Evolutionary conservation across 768 basidiomycete genomes (phyloP).

Genomic region (Mycena metata): DNA sequence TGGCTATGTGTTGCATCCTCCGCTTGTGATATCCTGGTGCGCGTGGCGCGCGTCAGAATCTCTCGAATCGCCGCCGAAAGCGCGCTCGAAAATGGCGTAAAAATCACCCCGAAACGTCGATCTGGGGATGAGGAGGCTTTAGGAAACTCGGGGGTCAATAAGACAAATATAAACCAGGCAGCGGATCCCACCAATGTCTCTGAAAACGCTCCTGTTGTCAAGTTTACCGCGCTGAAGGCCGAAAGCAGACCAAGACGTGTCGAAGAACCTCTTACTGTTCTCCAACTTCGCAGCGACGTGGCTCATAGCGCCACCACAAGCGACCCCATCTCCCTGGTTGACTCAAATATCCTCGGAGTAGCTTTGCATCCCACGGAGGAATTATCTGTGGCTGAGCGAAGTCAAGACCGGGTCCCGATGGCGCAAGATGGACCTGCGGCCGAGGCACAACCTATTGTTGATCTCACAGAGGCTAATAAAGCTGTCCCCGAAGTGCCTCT

Average conservation of each 20-base stretch:
- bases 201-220: background rate
- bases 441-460: background rate
- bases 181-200: background rate
- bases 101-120: conserved; percentile 8
- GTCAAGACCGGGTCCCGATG: background rate
- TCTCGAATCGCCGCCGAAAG: conserved; percentile 51
- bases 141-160: background rate
- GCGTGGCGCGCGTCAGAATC: conserved; percentile 72
- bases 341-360: background rate
- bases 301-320: background rate
- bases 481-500: background rate
- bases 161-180: background rate
- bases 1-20: conserved; percentile 79
- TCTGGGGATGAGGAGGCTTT: background rate
- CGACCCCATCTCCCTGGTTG: background rate
- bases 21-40: conserved; percentile 69
- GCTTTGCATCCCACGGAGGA: background rate
- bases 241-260: background rate
- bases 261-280: background rate
- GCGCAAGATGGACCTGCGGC: background rate
- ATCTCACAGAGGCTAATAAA: background rate
- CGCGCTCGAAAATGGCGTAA: conserved; percentile 31
- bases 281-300: background rate
- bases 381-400: too few species aligned
- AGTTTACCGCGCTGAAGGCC: background rate